Conservation (phyloP, 257 asterid species). For the Marsdenia floribunda region DNA sequence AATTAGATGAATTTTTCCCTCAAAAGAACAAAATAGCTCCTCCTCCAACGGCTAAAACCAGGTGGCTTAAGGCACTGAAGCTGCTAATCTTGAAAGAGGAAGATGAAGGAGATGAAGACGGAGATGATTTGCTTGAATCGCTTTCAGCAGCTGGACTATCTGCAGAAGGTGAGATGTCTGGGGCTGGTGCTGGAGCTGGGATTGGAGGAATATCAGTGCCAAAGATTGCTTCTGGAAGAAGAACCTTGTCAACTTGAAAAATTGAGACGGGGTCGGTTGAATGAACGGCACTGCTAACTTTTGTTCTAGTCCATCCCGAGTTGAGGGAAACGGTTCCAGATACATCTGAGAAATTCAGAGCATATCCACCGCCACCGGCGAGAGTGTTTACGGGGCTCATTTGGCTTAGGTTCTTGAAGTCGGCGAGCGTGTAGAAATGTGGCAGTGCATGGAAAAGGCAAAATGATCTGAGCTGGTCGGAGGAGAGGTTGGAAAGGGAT, state of each 20-base stretch:
- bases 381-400: slow-evolving; percentile 53
- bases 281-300: slow-evolving; percentile 63
- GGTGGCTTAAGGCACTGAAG: slow-evolving; percentile 21
- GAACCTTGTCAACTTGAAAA: slow-evolving; percentile 60
- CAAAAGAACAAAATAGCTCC: slow-evolving; percentile 12
- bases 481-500: slow-evolving; percentile 55
- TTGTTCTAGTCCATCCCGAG: slow-evolving; percentile 73
- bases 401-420: slow-evolving; percentile 70
- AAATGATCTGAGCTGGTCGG: slow-evolving; percentile 58
- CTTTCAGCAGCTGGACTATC: slow-evolving; percentile 48
- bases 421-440: slow-evolving; percentile 61
- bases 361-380: slow-evolving; percentile 50
- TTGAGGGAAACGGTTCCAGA: slow-evolving; percentile 49
- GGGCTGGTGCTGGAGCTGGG: slow-evolving; percentile 77
- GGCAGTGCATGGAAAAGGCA: slow-evolving; percentile 74
- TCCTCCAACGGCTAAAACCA: slow-evolving; percentile 35
- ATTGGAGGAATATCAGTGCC: slow-evolving; percentile 86
- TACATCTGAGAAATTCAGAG: slow-evolving; percentile 53
- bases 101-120: slow-evolving; percentile 37
- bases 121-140: slow-evolving; percentile 24
- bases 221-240: slow-evolving; percentile 69
- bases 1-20: slow-evolving; percentile 3
- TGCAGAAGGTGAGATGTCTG: slow-evolving; percentile 46
- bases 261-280: slow-evolving; percentile 69
- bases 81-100: slow-evolving; percentile 28